A percentile compares a stretch with the other conserved stretches of the same genome.
phyloP scores from a whole-genome alignment of 2,329 filamentous ascomycete genomes.

The Pseudocercospora macadamiae region DNA sequence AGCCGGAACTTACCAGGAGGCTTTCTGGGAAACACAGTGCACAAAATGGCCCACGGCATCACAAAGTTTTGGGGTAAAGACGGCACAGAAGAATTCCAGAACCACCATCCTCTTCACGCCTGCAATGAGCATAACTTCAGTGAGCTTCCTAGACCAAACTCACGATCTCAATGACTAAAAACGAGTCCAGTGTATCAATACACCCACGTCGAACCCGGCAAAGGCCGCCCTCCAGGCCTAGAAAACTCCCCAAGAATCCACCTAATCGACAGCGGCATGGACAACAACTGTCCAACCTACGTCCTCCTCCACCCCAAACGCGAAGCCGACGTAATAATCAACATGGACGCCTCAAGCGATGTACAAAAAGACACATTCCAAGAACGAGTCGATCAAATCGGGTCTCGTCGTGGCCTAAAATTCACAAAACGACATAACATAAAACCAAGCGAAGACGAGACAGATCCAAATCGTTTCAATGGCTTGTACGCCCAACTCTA shows the following conservation, averaged over 20 bases:
- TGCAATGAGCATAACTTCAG: constrained; percentile 33
- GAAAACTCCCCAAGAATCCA: constrained; percentile 42
- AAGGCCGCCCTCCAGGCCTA: constrained; percentile 33
- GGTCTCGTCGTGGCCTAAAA: constrained; percentile 35
- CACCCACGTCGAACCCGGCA: constrained; percentile 23
- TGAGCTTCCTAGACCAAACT: not conserved
- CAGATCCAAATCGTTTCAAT: constrained; percentile 35
- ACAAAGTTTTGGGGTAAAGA: constrained; percentile 39
- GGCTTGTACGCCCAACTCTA: constrained; percentile 39
- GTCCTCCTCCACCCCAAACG: constrained; percentile 35
- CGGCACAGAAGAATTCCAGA: constrained; percentile 38
- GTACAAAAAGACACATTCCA: constrained; percentile 41
- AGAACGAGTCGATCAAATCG: constrained; percentile 39
- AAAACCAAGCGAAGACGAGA: constrained; percentile 26
- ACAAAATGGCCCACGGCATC: constrained; percentile 31
- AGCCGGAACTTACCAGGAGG: constrained; percentile 36
- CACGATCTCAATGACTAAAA: not conserved
- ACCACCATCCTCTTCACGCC: constrained; percentile 41
- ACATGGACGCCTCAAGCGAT: constrained; percentile 39
- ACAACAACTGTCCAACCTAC: constrained; percentile 41
- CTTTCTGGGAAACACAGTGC: constrained; percentile 37
- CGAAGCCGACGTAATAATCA: constrained; percentile 37
- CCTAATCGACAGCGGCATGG: constrained; percentile 41
- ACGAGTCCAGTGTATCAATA: constrained; percentile 39
- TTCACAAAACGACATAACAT: constrained; percentile 36